Conservation (phyloP, 345 rosid species). For the Viola odorata region DNA sequence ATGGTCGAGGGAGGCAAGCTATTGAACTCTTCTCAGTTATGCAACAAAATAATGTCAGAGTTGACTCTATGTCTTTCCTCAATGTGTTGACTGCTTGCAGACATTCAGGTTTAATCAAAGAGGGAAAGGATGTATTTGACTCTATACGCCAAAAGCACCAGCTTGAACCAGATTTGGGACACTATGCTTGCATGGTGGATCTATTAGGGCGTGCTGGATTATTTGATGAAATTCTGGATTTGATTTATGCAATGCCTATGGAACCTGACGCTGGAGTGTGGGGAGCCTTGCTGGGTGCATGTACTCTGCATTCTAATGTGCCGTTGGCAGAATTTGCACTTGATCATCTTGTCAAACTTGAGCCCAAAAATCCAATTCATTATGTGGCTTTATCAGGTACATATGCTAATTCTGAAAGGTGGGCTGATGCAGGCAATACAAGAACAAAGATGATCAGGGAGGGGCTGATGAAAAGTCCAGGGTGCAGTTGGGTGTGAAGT, state of each 20-base stretch:
- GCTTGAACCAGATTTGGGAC: conserved; percentile 35
- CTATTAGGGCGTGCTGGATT: conserved; percentile 56
- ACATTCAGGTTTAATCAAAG: conserved; percentile 50
- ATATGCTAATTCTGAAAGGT: conserved; percentile 34
- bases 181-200: conserved; percentile 63
- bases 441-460: conserved; percentile 30
- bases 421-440: conserved; percentile 35
- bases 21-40: conserved; percentile 44
- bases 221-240: conserved; percentile 37
- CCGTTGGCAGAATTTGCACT: conserved; percentile 43
- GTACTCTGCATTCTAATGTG: conserved; percentile 46
- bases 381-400: conserved; percentile 28
- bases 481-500: conserved; percentile 50
- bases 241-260: conserved; percentile 44
- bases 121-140: conserved; percentile 41
- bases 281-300: conserved; percentile 56
- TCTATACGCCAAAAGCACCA: conserved; percentile 36
- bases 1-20: conserved; percentile 48
- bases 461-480: conserved; percentile 36
- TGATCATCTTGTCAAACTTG: conserved; percentile 43
- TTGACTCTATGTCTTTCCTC: conserved; percentile 41
- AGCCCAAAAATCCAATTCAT: conserved; percentile 48
- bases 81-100: conserved; percentile 61
- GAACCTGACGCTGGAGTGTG: conserved; percentile 55
- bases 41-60: conserved; percentile 31